Evolutionary conservation across 2,329 filamentous ascomycete species (phyloP).

Genomic region (Ambrosiella cleistominuta): DNA sequence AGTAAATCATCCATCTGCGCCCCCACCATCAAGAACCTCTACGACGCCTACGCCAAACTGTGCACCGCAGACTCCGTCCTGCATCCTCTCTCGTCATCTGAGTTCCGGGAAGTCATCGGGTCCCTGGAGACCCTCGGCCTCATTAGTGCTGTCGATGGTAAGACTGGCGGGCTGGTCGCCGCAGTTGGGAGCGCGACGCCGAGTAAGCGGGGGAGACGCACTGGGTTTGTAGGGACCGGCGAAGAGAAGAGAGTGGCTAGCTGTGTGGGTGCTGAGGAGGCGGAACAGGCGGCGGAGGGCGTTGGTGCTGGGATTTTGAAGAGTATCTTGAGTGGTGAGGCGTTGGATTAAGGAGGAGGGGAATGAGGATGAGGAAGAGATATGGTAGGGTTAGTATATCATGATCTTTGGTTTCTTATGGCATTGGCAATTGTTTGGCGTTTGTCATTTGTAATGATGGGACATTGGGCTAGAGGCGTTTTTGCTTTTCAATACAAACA

Average conservation of each 20-base stretch:
- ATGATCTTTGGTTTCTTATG: neutral
- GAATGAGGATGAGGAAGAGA: neutral
- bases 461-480: neutral
- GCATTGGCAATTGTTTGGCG: neutral
- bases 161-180: conserved; percentile 46
- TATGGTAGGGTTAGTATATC: neutral
- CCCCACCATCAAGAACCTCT: conserved; percentile 70
- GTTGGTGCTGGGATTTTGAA: conserved; percentile 42
- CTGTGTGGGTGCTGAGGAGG: conserved; percentile 63
- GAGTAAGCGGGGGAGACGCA: conserved; percentile 47
- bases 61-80: conserved; percentile 80
- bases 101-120: conserved; percentile 83
- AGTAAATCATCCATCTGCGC: conserved; percentile 42
- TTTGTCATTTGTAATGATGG: neutral
- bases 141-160: conserved; percentile 52
- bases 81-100: conserved; percentile 73
- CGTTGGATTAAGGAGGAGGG: conserved; percentile 28
- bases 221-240: conserved; percentile 31
- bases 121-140: conserved; percentile 79
- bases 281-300: conserved; percentile 51
- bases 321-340: conserved; percentile 44
- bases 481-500: neutral
- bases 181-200: conserved; percentile 39
- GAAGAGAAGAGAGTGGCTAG: conserved; percentile 69
- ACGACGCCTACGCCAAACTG: conserved; percentile 63